Base-by-base conservation (phyloP, 805 yeast species). In the Metschnikowia baotianmanensis region DNA sequence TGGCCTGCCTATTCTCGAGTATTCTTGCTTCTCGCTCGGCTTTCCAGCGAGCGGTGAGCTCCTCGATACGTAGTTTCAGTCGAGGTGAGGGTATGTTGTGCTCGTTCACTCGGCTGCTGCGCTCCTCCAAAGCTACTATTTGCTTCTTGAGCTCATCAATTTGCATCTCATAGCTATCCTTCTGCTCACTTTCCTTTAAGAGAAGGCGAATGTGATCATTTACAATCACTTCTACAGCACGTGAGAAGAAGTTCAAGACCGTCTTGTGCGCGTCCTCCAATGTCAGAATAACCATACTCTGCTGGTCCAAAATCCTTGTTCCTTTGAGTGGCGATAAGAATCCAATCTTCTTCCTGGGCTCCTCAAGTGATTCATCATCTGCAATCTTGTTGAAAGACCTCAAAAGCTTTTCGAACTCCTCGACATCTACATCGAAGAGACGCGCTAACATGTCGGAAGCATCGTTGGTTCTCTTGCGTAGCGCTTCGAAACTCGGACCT, bases 1-100 rank as follows among this genome's bases (percentile, higher is more conserved):
- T 68, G 2, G 84, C 77, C 26, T 82, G 81, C 26, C 70, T 70
- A 38, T 71, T 69, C 49, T 84, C 90, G 40, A 79, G 68, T 16
- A 76, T 75, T 22, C 89, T 62, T 15, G 84, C 76, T 57, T 84
- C 93, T 45, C 88, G 67, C 47, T 85, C 90, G 5, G 80, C 70
- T 51, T 80, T 79, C 83, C 86, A 82, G 52, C 82, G 69, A 46
- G 69, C 76, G 29, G 78, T 77, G 31, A 85, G 57, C 48, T 82
- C 88, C 18, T 78, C 81, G 12, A 83, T 63, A 40, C 88, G 66
- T 33, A 80, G 50, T 40, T 66, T 68, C 33, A 72, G 58, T 23
- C 75, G 61, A 13, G 75, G 73, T 20, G 47, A 45, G 17, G 48
- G 32, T n/a, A 28, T 15, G 5, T 48, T 42, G 15, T 59, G 63